These are phyloP conservation scores for Rhizopogon sp. DNA, from an alignment of 768 basidiomycete species.

Conservation along the genomic window DNA sequence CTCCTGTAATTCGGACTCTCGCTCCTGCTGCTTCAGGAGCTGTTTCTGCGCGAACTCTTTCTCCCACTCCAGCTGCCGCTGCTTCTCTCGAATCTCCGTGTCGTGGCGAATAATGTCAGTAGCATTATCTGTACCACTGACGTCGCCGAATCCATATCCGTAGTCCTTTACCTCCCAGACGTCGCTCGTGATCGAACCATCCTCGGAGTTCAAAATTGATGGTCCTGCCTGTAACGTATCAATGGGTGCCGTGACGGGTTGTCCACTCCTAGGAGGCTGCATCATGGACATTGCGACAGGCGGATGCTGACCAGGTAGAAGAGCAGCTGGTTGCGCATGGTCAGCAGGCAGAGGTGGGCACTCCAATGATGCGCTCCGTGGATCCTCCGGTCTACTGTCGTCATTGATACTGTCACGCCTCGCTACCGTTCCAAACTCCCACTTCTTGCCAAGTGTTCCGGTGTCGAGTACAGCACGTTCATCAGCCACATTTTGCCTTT, in stretches of 20 bases:
- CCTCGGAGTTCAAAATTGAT: constrained; percentile 8
- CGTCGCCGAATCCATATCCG: constrained; percentile 59
- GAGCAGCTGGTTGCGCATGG: not conserved
- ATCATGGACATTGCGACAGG: not conserved
- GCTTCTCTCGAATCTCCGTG: constrained; percentile 24
- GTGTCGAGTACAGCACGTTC: not conserved
- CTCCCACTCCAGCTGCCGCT: constrained; percentile 12
- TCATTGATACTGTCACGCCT: constrained; percentile 7
- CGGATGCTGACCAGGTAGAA: not conserved
- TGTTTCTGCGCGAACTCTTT: constrained; percentile 9
- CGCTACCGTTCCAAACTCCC: constrained; percentile 53
- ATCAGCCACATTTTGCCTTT: not conserved
- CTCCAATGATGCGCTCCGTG: not conserved
- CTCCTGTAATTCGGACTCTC: constrained; percentile 3
- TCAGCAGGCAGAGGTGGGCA: not conserved
- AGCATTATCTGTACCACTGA: constrained; percentile 32
- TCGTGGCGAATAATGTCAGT: constrained; percentile 22
- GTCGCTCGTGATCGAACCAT: constrained; percentile 22
- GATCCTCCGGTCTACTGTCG: not conserved
- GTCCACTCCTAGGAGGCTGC: not conserved
- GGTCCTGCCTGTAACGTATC: constrained; percentile 1
- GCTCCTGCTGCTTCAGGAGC: constrained; percentile 11
- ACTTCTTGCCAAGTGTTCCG: constrained; percentile 29
- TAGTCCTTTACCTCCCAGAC: constrained; percentile 56
- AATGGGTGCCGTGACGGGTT: not conserved